Evolutionary conservation across 495 filamentous ascomycete species (phyloP), one percentile per base, ranked within the genome.

Genomic region (Margaritispora aquatica): DNA sequence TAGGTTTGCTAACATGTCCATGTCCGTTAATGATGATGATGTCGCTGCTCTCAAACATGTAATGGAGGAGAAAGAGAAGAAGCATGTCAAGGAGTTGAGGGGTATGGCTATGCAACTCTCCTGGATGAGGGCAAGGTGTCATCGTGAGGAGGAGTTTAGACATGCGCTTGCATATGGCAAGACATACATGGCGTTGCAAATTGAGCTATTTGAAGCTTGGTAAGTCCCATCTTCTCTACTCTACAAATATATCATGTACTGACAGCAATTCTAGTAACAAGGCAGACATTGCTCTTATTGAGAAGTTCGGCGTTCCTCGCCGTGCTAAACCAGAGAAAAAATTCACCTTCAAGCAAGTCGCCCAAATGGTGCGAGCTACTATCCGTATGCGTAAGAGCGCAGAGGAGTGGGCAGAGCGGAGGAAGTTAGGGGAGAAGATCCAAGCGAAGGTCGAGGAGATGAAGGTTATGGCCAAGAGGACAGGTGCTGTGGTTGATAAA

Each of bases 101-200:
- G 92, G 92, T 11, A 76, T 98, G 68, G 83, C 81, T 60, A 87
- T 92, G 72, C 91, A 96, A 70, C 93, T 97, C 64, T 78, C 91
- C 62, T 98, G 88, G 85, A 82, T 97, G 58, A 80, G 86, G 59
- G 90, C 89, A 3, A 81, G 85, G 52, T 85, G 86, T 69, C 78
- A 82, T 68, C 80, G 94, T 22, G 93, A 96, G 73, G 83, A 88
- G 65, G 83, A 80, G 54, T 86, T 97, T 73, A 78, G 94, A 49
- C 78, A 77, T 47, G 88, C 88, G 61, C 75, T 92, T 54, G 87
- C 84, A 23, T 96, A 80, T 76, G 88, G 88, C 71, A 88, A 98
- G 83, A 81, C 78, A 71, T 86, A 79, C 67, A 76, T 90, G 63
- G 65, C 86, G 62, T 84, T 94, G 80, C 88, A 92, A 72, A 84